These are phyloP conservation scores for Pythium rhizo-oryzae DNA, from an alignment of 352 stramenopile species.

Conservation along the genomic window DNA sequence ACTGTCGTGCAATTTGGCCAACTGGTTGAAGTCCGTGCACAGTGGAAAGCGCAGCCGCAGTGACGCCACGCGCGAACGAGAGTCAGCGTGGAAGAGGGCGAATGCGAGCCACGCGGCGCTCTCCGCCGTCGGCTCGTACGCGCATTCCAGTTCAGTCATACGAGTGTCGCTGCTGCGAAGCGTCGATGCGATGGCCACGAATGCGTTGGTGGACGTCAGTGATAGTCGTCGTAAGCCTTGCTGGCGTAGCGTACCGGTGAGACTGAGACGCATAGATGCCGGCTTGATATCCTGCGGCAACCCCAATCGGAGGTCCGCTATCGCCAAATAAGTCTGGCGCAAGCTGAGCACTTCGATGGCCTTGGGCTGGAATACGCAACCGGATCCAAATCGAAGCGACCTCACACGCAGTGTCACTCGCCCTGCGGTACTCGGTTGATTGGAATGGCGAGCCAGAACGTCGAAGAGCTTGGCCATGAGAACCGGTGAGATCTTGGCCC, in stretches of 20 bases:
- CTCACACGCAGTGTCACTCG: background rate
- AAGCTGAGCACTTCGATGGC: background rate
- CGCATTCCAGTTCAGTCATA: conserved; percentile 6
- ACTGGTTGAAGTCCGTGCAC: background rate
- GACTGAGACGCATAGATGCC: conserved; percentile 1
- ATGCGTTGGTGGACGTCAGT: background rate
- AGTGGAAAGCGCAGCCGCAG: conserved; percentile 23
- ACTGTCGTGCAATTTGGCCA: background rate
- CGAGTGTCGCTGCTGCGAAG: background rate
- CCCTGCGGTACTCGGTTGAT: no score
- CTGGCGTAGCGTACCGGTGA: background rate
- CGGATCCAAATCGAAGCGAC: background rate
- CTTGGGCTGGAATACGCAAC: background rate
- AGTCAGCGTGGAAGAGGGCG: conserved; percentile 45
- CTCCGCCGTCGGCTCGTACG: background rate
- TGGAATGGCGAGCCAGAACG: background rate
- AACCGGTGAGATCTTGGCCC: background rate
- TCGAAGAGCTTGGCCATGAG: background rate
- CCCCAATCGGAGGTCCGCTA: background rate
- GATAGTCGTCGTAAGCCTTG: no score
- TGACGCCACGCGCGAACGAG: conserved; percentile 28
- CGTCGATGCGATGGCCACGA: conserved; percentile 1
- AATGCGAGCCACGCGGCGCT: conserved; percentile 42
- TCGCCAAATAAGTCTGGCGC: background rate
- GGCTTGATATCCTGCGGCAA: background rate